phyloP scores from a whole-genome alignment of 2,329 filamentous ascomycete genomes.

The Fusarium nelsonii region DNA sequence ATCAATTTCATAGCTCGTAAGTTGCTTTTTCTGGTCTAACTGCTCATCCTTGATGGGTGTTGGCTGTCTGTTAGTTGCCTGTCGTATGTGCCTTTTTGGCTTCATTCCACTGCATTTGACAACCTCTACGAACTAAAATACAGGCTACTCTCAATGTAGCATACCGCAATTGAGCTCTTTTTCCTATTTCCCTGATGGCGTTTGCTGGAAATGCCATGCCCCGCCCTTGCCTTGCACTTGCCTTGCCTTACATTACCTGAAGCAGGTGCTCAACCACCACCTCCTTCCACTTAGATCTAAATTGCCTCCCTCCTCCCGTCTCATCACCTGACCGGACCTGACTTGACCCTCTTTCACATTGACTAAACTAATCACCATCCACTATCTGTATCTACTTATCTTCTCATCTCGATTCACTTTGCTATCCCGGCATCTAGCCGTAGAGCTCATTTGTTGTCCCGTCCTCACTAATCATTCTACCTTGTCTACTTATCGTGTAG shows the following conservation, averaged over 20 bases:
- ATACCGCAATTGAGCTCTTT: constrained; percentile 22
- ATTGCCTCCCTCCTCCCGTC: background rate
- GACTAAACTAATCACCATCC: constrained; percentile 20
- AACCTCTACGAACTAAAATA: constrained; percentile 7
- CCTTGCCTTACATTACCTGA: background rate
- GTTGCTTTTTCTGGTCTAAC: background rate
- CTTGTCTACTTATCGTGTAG: constrained; percentile 13
- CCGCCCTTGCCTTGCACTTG: background rate
- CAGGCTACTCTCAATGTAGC: constrained; percentile 32
- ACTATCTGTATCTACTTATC: background rate
- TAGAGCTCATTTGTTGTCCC: constrained; percentile 19
- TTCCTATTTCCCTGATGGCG: constrained; percentile 25
- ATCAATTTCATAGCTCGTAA: background rate
- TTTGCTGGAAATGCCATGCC: constrained; percentile 35
- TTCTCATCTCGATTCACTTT: constrained; percentile 28
- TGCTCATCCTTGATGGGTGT: background rate
- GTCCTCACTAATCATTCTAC: background rate
- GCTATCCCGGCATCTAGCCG: constrained; percentile 5
- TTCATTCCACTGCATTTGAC: constrained; percentile 13
- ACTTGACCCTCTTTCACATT: constrained; percentile 13
- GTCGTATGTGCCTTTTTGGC: background rate
- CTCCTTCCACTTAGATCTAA: background rate
- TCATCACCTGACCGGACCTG: background rate
- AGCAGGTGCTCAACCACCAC: background rate
- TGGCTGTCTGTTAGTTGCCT: background rate